Conservation (phyloP, 2,329 filamentous ascomycete genomes). For the Bipolaris victoriae region DNA sequence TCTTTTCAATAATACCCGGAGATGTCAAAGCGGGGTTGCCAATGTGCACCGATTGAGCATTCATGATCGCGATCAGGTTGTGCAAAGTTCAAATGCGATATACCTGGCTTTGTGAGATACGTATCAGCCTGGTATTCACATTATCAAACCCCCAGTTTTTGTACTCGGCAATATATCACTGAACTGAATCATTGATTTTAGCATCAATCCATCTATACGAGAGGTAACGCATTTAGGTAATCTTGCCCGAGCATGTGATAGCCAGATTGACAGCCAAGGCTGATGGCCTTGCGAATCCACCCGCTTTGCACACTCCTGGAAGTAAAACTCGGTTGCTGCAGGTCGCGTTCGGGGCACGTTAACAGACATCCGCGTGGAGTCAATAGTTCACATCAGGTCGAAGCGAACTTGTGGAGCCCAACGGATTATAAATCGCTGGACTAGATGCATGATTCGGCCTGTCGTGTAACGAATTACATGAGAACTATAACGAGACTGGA, state of each 20-base stretch:
- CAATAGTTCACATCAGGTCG: background rate
- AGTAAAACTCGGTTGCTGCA: background rate
- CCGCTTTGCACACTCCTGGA: background rate
- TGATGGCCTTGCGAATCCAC: background rate
- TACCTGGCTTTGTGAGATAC: background rate
- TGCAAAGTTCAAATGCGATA: background rate
- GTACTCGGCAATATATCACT: no score
- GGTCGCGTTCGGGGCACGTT: background rate
- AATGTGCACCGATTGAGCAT: background rate
- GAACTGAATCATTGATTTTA: background rate
- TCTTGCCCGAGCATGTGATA: background rate
- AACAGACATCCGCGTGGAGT: background rate
- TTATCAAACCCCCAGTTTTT: no score
- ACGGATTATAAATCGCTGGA: background rate
- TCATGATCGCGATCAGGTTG: background rate
- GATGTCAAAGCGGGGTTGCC: background rate
- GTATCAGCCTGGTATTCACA: background rate
- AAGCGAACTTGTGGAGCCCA: background rate
- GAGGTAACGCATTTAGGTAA: background rate
- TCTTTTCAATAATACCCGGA: background rate
- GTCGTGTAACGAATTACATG: background rate
- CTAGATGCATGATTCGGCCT: background rate
- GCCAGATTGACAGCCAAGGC: background rate
- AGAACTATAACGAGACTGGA: background rate
- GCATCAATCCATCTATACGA: background rate